These are phyloP conservation scores for Pyrenochaeta sp. DNA, from an alignment of 2,329 filamentous ascomycete species.

Conservation along the genomic window DNA sequence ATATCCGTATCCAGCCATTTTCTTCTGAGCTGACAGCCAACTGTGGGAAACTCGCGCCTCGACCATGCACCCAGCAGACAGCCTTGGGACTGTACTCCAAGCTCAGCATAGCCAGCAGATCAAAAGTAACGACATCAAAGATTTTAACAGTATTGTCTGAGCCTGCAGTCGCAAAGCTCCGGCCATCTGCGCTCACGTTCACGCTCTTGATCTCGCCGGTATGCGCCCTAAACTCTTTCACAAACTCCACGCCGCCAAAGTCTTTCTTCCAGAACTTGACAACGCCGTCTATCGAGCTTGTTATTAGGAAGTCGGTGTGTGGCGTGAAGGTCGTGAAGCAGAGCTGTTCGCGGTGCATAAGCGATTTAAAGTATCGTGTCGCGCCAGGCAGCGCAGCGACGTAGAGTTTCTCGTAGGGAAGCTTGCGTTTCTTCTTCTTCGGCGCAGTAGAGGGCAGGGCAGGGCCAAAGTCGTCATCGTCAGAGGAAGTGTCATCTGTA, in stretches of 20 bases:
- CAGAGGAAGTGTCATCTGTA: constrained; percentile 69
- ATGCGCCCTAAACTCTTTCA: constrained; percentile 97
- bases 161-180: constrained; percentile 91
- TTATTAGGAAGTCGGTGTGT: constrained; percentile 93
- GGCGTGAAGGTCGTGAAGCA: constrained; percentile 89
- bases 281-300: constrained; percentile 90
- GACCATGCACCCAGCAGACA: constrained; percentile 88
- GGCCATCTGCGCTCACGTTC: constrained; percentile 86
- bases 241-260: constrained; percentile 89
- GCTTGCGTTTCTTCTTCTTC: constrained; percentile 88
- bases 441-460: constrained; percentile 81
- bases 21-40: constrained; percentile 82
- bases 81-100: constrained; percentile 78
- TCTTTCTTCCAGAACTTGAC: constrained; percentile 99
- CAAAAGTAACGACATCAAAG: constrained; percentile 80
- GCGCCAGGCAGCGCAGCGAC: constrained; percentile 84
- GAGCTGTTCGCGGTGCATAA: constrained; percentile 98
- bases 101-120: constrained; percentile 70
- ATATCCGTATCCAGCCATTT: constrained; percentile 79
- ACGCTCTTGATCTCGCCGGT: constrained; percentile 83
- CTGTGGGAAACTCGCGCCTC: constrained; percentile 85
- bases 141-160: constrained; percentile 81
- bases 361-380: constrained; percentile 85
- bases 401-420: constrained; percentile 96
- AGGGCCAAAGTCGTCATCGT: constrained; percentile 86